Evolutionary conservation across 176 grass and related monocot species (phyloP).

Genomic region (Juncus effusus): DNA sequence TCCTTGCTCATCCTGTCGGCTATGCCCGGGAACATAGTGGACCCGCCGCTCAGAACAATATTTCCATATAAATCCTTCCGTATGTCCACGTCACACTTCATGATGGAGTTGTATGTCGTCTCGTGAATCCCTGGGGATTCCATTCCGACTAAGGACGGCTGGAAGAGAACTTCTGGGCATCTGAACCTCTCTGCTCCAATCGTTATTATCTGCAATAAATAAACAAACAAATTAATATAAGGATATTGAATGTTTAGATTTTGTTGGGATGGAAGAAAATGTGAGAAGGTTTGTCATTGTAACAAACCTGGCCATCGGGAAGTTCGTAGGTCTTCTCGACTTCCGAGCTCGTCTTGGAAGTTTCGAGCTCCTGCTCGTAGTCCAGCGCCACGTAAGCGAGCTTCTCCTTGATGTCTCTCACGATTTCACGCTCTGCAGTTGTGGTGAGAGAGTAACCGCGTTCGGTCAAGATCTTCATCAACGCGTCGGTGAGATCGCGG

Average conservation of each 20-base stretch:
- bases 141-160: conserved; percentile 85
- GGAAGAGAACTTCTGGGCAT: conserved; percentile 87
- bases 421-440: conserved; percentile 86
- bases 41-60: conserved; percentile 87
- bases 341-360: conserved; percentile 59
- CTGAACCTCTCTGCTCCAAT: conserved; percentile 84
- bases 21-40: conserved; percentile 83
- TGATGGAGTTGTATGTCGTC: conserved; percentile 79
- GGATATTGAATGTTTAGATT: background rate
- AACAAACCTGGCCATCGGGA: conserved; percentile 57
- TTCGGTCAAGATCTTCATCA: conserved; percentile 92
- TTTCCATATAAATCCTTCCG: conserved; percentile 84
- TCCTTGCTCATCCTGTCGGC: conserved; percentile 86
- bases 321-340: conserved; percentile 82
- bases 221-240: background rate
- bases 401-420: conserved; percentile 94
- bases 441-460: conserved; percentile 88
- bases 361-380: conserved; percentile 83
- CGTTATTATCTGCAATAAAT: conserved; percentile 44
- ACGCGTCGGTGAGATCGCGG: conserved; percentile 75
- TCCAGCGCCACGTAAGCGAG: conserved; percentile 68
- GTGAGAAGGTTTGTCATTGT: background rate
- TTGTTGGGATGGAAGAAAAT: too few relatives aligned
- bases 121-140: conserved; percentile 79
- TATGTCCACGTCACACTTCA: conserved; percentile 84